phyloP scores from a whole-genome alignment of 2,329 filamentous ascomycete genomes.

The Paecilomyces sp. region DNA sequence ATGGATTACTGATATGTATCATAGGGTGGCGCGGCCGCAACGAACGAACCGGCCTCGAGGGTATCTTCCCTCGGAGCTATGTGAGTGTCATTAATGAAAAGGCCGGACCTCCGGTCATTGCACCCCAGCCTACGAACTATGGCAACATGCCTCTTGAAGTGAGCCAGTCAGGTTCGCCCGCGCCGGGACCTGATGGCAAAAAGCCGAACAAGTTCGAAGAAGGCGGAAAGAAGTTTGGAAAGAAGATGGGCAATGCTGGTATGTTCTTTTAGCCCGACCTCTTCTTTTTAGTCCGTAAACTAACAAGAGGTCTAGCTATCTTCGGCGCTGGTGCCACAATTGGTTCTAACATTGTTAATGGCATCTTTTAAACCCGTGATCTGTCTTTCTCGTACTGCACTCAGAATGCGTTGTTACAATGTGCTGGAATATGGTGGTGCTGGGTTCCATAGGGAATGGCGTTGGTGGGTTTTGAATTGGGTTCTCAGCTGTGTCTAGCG shows the following conservation, averaged over 20 bases:
- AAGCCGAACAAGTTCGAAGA: conserved; percentile 59
- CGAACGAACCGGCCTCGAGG: conserved; percentile 71
- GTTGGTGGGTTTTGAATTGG: conserved; percentile 21
- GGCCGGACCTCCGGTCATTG: conserved; percentile 27
- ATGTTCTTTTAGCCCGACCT: conserved; percentile 14
- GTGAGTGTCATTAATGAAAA: conserved; percentile 66
- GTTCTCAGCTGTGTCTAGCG: background rate
- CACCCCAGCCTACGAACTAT: conserved; percentile 37
- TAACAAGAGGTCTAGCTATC: conserved; percentile 57
- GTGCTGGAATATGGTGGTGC: background rate
- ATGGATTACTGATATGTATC: conserved; percentile 8
- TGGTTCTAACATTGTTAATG: conserved; percentile 82
- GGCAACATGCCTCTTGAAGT: conserved; percentile 69
- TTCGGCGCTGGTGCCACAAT: conserved; percentile 91
- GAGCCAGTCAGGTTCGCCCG: conserved; percentile 47
- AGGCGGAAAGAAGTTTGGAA: conserved; percentile 89
- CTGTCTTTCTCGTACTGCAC: conserved; percentile 2
- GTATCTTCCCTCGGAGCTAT: conserved; percentile 93
- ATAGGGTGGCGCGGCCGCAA: conserved; percentile 75
- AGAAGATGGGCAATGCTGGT: conserved; percentile 74
- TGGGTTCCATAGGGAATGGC: conserved; percentile 18
- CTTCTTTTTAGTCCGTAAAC: conserved; percentile 2
- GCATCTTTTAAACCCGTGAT: conserved; percentile 61
- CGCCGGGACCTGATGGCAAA: conserved; percentile 32
- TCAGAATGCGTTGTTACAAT: background rate